A percentile compares a stretch with the other conserved stretches of the same genome.
Evolutionary conservation across 1,284 basidiomycete genomes (phyloP).

Genomic region (Trametes polyzona): DNA sequence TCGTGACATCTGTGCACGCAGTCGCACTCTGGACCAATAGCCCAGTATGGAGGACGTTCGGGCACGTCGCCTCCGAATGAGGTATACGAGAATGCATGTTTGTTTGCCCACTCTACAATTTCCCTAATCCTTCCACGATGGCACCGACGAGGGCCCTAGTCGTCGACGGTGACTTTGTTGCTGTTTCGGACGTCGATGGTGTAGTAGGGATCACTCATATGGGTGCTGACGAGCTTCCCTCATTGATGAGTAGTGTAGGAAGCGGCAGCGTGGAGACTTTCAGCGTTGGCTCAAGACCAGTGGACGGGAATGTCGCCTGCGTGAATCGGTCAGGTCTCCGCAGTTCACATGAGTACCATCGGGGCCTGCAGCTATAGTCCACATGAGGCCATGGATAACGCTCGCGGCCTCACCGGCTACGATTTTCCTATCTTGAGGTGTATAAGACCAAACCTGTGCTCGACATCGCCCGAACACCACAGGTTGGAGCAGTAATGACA

Average conservation of each 20-base stretch:
- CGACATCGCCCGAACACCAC: conserved; percentile 59
- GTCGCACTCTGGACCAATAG: conserved; percentile 26
- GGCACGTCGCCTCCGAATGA: not conserved
- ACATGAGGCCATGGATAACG: conserved; percentile 48
- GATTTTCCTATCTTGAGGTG: conserved; percentile 62
- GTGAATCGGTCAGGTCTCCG: not conserved
- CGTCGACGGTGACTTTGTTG: conserved; percentile 46
- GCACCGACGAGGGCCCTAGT: conserved; percentile 51
- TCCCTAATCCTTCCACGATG: conserved; percentile 36
- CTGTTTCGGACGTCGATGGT: conserved; percentile 70
- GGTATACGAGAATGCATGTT: too few species aligned
- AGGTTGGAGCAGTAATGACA: conserved; percentile 43
- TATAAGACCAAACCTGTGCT: conserved; percentile 52
- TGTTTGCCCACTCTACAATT: conserved; percentile 44
- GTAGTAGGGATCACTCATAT: conserved; percentile 51
- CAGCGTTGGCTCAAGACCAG: conserved; percentile 48
- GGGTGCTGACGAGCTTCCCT: conserved; percentile 46
- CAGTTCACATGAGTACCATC: not conserved
- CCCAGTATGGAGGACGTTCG: conserved; percentile 14
- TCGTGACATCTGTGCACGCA: conserved; percentile 21
- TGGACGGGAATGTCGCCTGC: conserved; percentile 53
- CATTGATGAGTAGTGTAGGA: conserved; percentile 68
- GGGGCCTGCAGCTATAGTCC: conserved; percentile 51
- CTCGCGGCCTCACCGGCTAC: conserved; percentile 61
- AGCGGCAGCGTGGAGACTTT: conserved; percentile 68